Conservation (phyloP, 805 yeast species). For the Zygotorulaspora danielsina region DNA sequence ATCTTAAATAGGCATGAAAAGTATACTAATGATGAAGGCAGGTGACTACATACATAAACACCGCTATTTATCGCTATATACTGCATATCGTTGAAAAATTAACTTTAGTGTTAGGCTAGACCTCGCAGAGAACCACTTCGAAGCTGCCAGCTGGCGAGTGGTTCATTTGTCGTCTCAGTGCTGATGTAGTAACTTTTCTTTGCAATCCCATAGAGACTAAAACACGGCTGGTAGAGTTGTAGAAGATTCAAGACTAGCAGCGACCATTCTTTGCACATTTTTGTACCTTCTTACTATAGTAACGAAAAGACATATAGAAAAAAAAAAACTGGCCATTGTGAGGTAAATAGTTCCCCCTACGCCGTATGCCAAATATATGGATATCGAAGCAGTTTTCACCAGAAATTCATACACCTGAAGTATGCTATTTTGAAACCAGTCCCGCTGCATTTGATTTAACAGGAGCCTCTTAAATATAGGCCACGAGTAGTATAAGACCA, state of each 20-base stretch:
- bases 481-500: constrained; percentile 28
- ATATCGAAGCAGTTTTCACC: constrained; percentile 23
- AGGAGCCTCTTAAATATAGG: constrained; percentile 14
- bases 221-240: constrained; percentile 15
- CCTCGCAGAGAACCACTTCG: no score
- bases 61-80: neutral
- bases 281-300: constrained; percentile 29
- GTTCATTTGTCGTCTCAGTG: no score
- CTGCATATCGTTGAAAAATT: no score
- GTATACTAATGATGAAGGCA: no score
- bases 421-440: constrained; percentile 5
- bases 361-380: constrained; percentile 27
- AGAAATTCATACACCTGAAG: constrained; percentile 14
- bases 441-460: constrained; percentile 1
- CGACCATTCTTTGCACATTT: constrained; percentile 21
- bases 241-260: constrained; percentile 16
- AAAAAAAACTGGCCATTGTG: constrained; percentile 31
- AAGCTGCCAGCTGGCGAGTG: no score
- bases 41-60: no score
- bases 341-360: constrained; percentile 30
- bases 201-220: constrained; percentile 1
- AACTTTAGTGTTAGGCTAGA: no score
- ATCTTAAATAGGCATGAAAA: no score
- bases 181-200: neutral
- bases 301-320: constrained; percentile 28